Percentiles rank a stretch among this genome's conserved stretches.
phyloP scores from a whole-genome alignment of 2,329 filamentous ascomycete species.

The Aschersonia sp. region DNA sequence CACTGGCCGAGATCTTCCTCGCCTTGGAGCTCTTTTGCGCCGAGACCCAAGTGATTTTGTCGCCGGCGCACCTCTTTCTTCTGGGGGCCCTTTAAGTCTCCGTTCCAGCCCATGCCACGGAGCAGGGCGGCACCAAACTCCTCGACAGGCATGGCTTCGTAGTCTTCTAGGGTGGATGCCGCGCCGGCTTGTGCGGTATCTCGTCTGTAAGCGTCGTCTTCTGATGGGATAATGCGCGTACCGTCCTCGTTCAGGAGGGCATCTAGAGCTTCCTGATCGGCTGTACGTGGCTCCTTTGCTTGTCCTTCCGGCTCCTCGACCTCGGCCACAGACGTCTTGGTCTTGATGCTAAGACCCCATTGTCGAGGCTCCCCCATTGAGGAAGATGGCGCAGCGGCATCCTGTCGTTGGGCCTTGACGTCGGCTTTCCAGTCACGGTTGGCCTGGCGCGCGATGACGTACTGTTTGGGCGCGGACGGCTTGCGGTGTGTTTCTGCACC shows the following conservation, averaged over 20 bases:
- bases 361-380: not conserved
- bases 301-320: constrained; percentile 1
- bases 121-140: constrained; percentile 87
- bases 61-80: constrained; percentile 54
- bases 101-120: constrained; percentile 93
- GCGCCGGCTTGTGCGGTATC: constrained; percentile 63
- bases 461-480: constrained; percentile 17
- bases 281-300: constrained; percentile 4
- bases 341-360: constrained; percentile 35
- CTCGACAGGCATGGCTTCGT: constrained; percentile 79
- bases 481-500: constrained; percentile 21
- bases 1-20: constrained; percentile 64
- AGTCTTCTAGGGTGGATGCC: constrained; percentile 65
- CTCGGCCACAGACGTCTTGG: constrained; percentile 32
- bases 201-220: constrained; percentile 53
- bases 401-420: constrained; percentile 23
- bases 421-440: constrained; percentile 48
- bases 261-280: constrained; percentile 45
- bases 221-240: constrained; percentile 21
- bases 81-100: constrained; percentile 24
- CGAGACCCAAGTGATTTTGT: constrained; percentile 73
- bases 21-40: constrained; percentile 66
- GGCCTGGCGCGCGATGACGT: constrained; percentile 42
- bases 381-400: not conserved
- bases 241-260: constrained; percentile 47